Base-by-base conservation (phyloP, 768 basidiomycete genomes). In the Lactarius vividus region DNA sequence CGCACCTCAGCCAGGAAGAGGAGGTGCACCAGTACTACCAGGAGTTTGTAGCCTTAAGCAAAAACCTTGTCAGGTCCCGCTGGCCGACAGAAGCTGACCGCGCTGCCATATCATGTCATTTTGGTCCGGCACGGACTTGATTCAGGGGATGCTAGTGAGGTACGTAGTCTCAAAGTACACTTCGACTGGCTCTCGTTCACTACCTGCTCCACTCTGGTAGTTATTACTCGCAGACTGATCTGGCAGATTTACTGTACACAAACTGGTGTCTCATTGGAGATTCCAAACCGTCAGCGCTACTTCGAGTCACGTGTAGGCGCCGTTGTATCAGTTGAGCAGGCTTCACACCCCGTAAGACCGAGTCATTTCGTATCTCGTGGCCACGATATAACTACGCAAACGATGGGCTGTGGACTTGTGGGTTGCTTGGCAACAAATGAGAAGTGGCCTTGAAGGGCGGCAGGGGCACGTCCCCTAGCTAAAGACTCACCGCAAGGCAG, bases 221-320 rank as follows among this genome's bases (percentile, higher is more conserved):
- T 33, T 61, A 76, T 31, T 82, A 82, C 56, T 73, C 77, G 26
- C 85, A 92, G 72, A 88, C 98, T 61, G 91, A 94, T 64, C 79
- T 96, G 3, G 89, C 92, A 60, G 96, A 98, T 73, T 80, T 98
- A 87, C 70, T 89, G 88, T 56, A 81, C 84, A 2, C 85, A 89
- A 62, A 73, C 78, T 26, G 91, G 91, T 3, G 90, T 97, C 37
- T 73, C 87, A 2, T 81, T 98, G 42, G 88, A 97, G 66, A 94
- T 97, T 87, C 87, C 90, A 76, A 91, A 92, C 71, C 84, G 87
- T 61, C 87, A 91, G 70, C 83, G 88, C 13, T 92, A 91, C 73
- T 95, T 92, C 66, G 91, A 94, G 72, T 89, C 86, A 7, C 79
- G 85, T 26, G 68, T 73, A n/a, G 68, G 67, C 28, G n/a, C n/a